Base-by-base conservation (phyloP, 148 eudicot species). In the Selenicereus undatus region DNA sequence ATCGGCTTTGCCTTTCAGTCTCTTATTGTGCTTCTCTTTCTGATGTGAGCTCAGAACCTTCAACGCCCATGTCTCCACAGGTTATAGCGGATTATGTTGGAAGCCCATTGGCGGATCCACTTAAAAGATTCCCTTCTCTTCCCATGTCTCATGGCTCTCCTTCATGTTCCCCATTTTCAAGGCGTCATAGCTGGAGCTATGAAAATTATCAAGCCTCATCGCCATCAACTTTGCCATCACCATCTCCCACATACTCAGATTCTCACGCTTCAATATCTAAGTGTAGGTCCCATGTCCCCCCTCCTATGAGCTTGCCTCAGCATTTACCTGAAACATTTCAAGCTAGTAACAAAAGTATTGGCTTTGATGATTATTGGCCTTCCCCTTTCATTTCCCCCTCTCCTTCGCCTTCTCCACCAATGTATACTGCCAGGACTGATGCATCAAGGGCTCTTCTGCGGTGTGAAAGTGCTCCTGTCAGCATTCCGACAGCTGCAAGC, bases 111-210 rank as follows among this genome's bases (percentile, higher is more conserved):
- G 94, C 95, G 14, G 96, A 93, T 75, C 94, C 91, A 35, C 80
- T 93, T 14, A 95, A 86, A 82, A 86, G 95, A 81, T 85, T 91
- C 82, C 91, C 98, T 27, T 90, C 91, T 26, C 71, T 86, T 82
- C 90, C 93, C 20, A 74, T 79, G 62, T 85, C 86, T 48, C 91
- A 86, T 13, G 84, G 87, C 45, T 94, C 88, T 42, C 91, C 91
- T 6, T 89, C 93, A 74, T 84, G 83, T 70, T 85, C 87, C 68
- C 92, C 96, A 21, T 89, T 91, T 76, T 85, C 86, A 30, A 89
- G 97, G 82, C 91, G 92, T 36, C 97, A 95, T 86, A 95, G 98
- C 80, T 93, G 98, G 98, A 89, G 94, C 82, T 87, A 89, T 83
- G 97, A 91, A 66, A 71, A 86, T 48, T 86, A 82, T 66, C 80